Evolutionary conservation across 495 filamentous ascomycete genomes (phyloP).

Genomic region (Neurospora sp.): DNA sequence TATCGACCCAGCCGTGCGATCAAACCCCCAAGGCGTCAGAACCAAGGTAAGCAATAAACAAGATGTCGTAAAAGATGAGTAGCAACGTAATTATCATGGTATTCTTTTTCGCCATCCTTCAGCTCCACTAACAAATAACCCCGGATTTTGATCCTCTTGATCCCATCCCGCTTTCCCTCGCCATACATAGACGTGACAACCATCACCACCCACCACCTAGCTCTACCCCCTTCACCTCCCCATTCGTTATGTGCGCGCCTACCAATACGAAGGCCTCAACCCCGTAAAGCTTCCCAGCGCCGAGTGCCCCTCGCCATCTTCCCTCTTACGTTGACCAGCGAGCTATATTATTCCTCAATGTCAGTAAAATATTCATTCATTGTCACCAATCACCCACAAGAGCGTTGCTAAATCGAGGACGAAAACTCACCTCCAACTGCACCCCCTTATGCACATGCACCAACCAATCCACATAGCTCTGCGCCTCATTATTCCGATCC

Average conservation of each 20-base stretch:
- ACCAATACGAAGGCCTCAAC: slow-evolving; percentile 66
- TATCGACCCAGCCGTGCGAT: not conserved
- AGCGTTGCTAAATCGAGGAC: not conserved
- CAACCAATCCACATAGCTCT: slow-evolving; percentile 97
- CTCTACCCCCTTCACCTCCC: not conserved
- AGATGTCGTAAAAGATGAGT: not conserved
- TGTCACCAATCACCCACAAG: not conserved
- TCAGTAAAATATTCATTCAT: not conserved
- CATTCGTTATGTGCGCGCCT: not conserved
- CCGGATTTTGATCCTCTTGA: not conserved
- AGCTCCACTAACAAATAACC: not conserved
- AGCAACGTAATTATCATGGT: not conserved
- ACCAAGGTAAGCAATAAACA: not conserved
- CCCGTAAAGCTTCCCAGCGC: slow-evolving; percentile 53
- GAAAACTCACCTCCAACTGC: slow-evolving; percentile 59
- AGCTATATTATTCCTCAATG: slow-evolving; percentile 29
- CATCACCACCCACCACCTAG: not conserved
- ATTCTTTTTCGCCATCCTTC: slow-evolving; percentile 1
- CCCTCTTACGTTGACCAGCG: slow-evolving; percentile 66
- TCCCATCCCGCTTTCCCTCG: not conserved
- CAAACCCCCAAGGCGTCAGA: not conserved
- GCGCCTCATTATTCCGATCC: slow-evolving; percentile 94
- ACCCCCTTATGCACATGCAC: slow-evolving; percentile 90
- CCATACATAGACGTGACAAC: not conserved
- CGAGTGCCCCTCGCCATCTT: slow-evolving; percentile 50